These are phyloP conservation scores for Coemansia sp. DNA, from an alignment of 192 early-diverging fungal genomes.

Conservation along the genomic window DNA sequence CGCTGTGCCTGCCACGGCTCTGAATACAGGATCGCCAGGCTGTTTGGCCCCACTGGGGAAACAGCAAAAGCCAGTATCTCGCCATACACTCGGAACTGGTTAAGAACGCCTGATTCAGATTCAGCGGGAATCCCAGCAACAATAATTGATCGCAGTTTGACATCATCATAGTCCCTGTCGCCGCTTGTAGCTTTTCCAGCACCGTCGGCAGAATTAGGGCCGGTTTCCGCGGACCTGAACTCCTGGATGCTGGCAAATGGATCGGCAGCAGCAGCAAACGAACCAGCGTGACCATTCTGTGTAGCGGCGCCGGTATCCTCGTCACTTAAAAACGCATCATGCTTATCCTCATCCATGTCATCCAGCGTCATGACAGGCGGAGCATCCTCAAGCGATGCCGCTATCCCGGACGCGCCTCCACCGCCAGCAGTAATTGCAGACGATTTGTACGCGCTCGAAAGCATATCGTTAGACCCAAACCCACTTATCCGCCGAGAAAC, in stretches of 20 bases:
- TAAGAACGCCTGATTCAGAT: constrained; percentile 37
- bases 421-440: constrained; percentile 5
- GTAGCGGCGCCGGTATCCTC: background rate
- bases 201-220: background rate
- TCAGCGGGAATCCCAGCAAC: constrained; percentile 30
- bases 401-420: constrained; percentile 9
- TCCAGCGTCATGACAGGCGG: constrained; percentile 48
- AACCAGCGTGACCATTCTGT: background rate
- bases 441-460: constrained; percentile 42
- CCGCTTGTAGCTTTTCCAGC: background rate
- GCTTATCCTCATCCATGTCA: constrained; percentile 26
- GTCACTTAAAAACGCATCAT: constrained; percentile 8
- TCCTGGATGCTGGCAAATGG: constrained; percentile 7
- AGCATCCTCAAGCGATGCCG: constrained; percentile 42
- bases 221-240: background rate
- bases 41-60: constrained; percentile 16
- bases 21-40: constrained; percentile 38
- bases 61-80: constrained; percentile 40
- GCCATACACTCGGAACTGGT: constrained; percentile 40
- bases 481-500: constrained; percentile 44
- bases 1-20: constrained; percentile 56
- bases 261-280: constrained; percentile 12
- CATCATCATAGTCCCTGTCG: constrained; percentile 36
- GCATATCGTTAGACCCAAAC: constrained; percentile 56
- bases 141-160: constrained; percentile 39